Evolutionary conservation across 768 basidiomycete genomes (phyloP).

Genomic region (Psilocybe tampanensis): DNA sequence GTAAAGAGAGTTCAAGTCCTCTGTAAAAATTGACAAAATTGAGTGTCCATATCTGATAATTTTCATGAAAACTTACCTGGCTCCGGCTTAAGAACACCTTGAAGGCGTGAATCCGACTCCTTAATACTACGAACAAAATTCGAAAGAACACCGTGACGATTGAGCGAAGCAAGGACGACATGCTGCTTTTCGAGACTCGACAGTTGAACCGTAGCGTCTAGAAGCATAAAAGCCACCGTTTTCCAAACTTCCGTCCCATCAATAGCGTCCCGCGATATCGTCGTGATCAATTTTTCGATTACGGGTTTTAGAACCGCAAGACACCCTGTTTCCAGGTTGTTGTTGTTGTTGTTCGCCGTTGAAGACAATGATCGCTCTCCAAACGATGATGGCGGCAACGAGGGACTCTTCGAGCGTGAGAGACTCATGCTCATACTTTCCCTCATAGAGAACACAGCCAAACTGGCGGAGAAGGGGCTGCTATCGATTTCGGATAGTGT

Average conservation of each 20-base stretch:
- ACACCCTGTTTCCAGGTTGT: slow-evolving; percentile 62
- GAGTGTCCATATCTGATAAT: not conserved
- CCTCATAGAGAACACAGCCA: slow-evolving; percentile 41
- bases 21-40: slow-evolving; percentile 39
- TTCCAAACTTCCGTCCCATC: slow-evolving; percentile 98
- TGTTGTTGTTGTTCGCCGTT: too few relatives aligned
- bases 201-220: slow-evolving; percentile 79
- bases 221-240: slow-evolving; percentile 89
- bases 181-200: slow-evolving; percentile 73
- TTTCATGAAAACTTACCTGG: slow-evolving; percentile 61
- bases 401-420: slow-evolving; percentile 39
- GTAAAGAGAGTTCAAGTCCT: slow-evolving; percentile 88
- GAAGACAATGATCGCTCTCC: slow-evolving; percentile 20
- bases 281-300: slow-evolving; percentile 72
- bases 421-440: slow-evolving; percentile 49
- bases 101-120: slow-evolving; percentile 75
- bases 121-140: slow-evolving; percentile 86
- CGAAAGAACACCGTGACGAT: slow-evolving; percentile 74
- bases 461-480: slow-evolving; percentile 29
- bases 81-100: slow-evolving; percentile 82
- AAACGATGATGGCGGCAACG: slow-evolving; percentile 28
- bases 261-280: slow-evolving; percentile 87
- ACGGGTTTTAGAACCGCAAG: slow-evolving; percentile 65
- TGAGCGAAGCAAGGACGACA: slow-evolving; percentile 56
- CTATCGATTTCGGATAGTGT: slow-evolving; percentile 16